These are phyloP conservation scores for Ulota crispa DNA, from an alignment of 225 moss, liverwort and hornwort species.

Conservation along the genomic window DNA sequence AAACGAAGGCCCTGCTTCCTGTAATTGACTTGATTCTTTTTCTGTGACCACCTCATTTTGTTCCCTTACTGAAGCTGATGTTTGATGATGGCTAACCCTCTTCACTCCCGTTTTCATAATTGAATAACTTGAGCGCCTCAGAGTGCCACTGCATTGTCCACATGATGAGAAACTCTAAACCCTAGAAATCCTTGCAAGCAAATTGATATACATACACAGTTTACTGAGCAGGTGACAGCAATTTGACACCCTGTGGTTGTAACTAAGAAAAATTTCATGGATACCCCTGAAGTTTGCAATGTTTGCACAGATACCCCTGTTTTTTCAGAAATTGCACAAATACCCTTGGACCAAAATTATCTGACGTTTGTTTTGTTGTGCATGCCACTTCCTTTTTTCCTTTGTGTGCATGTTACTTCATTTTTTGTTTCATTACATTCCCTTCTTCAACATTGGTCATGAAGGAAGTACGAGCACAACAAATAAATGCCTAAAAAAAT, in stretches of 20 bases:
- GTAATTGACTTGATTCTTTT: neutral
- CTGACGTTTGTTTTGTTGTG: too few species aligned
- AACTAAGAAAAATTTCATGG: neutral
- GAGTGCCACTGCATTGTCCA: constrained; percentile 21
- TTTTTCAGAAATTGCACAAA: too few species aligned
- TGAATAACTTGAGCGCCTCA: neutral
- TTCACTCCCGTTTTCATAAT: neutral
- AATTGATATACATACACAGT: neutral
- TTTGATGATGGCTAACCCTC: neutral
- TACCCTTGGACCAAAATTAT: too few species aligned
- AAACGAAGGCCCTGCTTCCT: constrained; percentile 31
- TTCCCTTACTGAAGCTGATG: constrained; percentile 1
- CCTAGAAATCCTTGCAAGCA: neutral
- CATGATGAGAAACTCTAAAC: neutral
- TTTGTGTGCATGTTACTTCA: too few species aligned
- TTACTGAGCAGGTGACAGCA: neutral
- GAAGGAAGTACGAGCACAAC: too few species aligned
- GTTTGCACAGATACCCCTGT: too few species aligned
- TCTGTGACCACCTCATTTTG: neutral
- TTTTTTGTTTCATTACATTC: too few species aligned
- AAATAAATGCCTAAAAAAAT: too few species aligned
- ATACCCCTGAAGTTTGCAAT: too few species aligned
- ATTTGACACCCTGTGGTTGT: neutral
- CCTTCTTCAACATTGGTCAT: too few species aligned
- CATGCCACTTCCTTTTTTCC: too few species aligned